Base-by-base conservation (phyloP, 2,329 filamentous ascomycete genomes). In the Pyricularia pennisetigena region DNA sequence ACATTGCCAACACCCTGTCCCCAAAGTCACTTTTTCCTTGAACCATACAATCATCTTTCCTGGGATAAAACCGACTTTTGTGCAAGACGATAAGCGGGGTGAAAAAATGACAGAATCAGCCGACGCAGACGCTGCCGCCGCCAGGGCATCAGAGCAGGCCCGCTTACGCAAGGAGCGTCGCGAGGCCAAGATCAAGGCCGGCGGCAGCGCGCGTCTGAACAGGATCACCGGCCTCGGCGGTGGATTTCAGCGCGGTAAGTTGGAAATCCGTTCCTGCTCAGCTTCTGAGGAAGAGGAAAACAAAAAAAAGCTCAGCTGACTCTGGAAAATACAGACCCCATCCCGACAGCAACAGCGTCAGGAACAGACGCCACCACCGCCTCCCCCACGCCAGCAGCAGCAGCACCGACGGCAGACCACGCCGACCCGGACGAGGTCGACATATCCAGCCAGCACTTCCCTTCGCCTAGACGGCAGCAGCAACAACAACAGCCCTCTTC, bases 121-220 rank as follows among this genome's bases (percentile, higher is more conserved):
- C 6, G 23, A 75, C n/a, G 80, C 82, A 65, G 82, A 85, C 69
- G 81, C 82, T 1, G 83, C 82, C 2, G 80, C 83, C 16, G 79
- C 82, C 69, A 79, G 85, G 70, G 85, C 86, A 3, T 79, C 83
- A 29, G 86, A 90, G 71, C 88, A 92, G 78, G 89, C 89, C 54
- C 88, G 91, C 64, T 82, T 92, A 69, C 89, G 92, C 72, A 92
- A 93, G 77, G 91, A 94, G 77, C 87, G 90, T 57, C 86, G 91
- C 65, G 89, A 93, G 76, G 91, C 90, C 69, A 94, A 94, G 82
- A 88, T 94, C 78, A 86, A 85, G 73, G 87, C 88, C 66, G 88
- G 89, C 69, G 91, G 90, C 69, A 86, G 87, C 23, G 85, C 88
- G 57, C 82, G 92, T 70, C 79, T 95, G 70, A 88, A 91, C 74